Conservation (phyloP, 108 stramenopile species). For the Cyclostephanos tholiformis region DNA sequence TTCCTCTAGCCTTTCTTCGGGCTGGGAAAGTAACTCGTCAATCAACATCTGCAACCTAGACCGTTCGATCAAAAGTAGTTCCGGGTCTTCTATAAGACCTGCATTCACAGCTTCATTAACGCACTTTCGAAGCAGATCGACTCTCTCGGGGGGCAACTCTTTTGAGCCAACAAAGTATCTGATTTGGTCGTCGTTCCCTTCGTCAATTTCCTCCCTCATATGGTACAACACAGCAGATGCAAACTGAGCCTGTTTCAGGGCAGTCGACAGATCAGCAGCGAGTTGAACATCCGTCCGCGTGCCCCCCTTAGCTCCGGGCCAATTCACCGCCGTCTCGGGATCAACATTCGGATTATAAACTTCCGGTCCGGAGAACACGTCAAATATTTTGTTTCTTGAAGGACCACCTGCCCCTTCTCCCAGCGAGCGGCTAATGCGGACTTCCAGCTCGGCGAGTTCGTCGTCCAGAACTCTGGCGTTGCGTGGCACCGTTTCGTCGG, state of each 20-base stretch:
- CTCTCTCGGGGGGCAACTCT: conserved; percentile 61
- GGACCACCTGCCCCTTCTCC: conserved; percentile 66
- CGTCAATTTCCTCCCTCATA: conserved; percentile 52
- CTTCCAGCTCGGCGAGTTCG: conserved; percentile 77
- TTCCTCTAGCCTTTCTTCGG: conserved; percentile 79
- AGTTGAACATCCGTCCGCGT: conserved; percentile 63
- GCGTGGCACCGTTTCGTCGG: conserved; percentile 69
- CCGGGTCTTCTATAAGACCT: conserved; percentile 76
- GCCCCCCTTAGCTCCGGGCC: conserved; percentile 78
- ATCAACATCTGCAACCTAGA: conserved; percentile 74
- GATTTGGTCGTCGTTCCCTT: conserved; percentile 22
- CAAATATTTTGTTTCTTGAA: conserved; percentile 66
- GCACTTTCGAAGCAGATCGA: conserved; percentile 61
- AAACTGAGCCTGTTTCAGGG: conserved; percentile 78
- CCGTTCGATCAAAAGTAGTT: conserved; percentile 58
- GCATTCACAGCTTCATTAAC: conserved; percentile 67
- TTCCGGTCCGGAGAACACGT: conserved; percentile 86
- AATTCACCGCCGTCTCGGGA: conserved; percentile 77
- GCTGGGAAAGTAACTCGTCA: conserved; percentile 76
- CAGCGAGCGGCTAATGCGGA: conserved; percentile 63
- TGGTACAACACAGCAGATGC: conserved; percentile 68
- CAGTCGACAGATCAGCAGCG: conserved; percentile 67
- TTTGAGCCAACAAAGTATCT: conserved; percentile 66
- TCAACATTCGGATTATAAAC: conserved; percentile 85
- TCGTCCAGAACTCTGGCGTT: conserved; percentile 78